Percentiles rank a stretch among this genome's conserved stretches.
These are phyloP conservation scores for Inga oerstediana DNA, from an alignment of 306 rosid species.

Conservation along the genomic window DNA sequence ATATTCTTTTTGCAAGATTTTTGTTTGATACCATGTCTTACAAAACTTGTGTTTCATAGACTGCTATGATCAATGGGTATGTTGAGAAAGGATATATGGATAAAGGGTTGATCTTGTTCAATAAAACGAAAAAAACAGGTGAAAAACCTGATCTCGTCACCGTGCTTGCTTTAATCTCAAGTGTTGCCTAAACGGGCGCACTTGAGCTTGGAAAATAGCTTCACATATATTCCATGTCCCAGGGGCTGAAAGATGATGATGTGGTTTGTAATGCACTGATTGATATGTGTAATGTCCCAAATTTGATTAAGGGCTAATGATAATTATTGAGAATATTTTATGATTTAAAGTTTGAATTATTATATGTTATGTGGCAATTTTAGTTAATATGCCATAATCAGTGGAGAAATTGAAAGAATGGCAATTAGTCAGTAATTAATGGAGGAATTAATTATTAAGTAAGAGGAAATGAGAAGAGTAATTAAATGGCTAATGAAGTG, in stretches of 20 bases:
- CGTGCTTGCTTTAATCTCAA: slow-evolving; percentile 62
- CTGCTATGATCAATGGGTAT: slow-evolving; percentile 66
- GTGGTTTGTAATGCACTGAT: slow-evolving; percentile 69
- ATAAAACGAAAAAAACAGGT: slow-evolving; percentile 55
- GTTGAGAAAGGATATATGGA: slow-evolving; percentile 55
- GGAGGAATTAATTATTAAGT: too few species aligned
- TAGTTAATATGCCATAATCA: too few species aligned
- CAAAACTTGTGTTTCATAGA: slow-evolving; percentile 75
- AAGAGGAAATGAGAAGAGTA: too few species aligned
- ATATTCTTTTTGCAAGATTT: slow-evolving; percentile 51
- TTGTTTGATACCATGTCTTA: slow-evolving; percentile 54
- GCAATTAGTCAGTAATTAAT: too few species aligned
- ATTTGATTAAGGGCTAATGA: too few species aligned
- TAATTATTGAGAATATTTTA: too few species aligned
- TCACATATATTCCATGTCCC: slow-evolving; percentile 43
- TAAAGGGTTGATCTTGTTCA: slow-evolving; percentile 57
- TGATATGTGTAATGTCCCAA: slow-evolving; percentile 30
- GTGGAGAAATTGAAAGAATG: too few species aligned
- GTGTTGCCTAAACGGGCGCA: slow-evolving; percentile 56
- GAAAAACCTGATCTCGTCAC: slow-evolving; percentile 66
- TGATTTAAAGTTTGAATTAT: too few species aligned
- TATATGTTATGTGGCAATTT: too few species aligned
- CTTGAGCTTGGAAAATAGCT: slow-evolving; percentile 68
- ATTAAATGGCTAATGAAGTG: too few species aligned
- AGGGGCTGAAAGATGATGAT: slow-evolving; percentile 49